Evolutionary conservation across 352 stramenopile species (phyloP).

Genomic region (Pythium plurisporium): DNA sequence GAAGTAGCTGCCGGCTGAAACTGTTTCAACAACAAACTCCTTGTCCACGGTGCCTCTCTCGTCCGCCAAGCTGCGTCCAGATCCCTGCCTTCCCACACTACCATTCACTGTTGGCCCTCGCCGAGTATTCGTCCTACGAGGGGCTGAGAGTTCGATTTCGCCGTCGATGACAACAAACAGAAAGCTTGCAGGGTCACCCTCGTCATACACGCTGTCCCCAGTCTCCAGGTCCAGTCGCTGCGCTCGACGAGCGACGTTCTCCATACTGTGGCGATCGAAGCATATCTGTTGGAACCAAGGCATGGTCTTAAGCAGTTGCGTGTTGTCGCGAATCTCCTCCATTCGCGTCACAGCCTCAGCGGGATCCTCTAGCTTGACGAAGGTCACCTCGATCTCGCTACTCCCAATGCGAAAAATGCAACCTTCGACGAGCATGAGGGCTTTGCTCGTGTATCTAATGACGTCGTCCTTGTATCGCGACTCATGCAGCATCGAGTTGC

Average conservation of each 20-base stretch:
- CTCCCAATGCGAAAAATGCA: conserved; percentile 60
- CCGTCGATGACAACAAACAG: conserved; percentile 62
- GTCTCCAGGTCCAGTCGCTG: conserved; percentile 37
- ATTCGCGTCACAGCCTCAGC: conserved; percentile 11
- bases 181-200: conserved; percentile 53
- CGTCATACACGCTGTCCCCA: conserved; percentile 54
- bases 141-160: conserved; percentile 32
- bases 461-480: conserved; percentile 31
- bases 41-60: background rate
- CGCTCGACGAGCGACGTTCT: conserved; percentile 43
- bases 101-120: background rate
- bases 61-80: background rate
- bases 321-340: conserved; percentile 44
- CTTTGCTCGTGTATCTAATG: conserved; percentile 62
- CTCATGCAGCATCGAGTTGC: conserved; percentile 39
- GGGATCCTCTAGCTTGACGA: conserved; percentile 32
- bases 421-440: conserved; percentile 62
- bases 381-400: conserved; percentile 59
- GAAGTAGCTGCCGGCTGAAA: conserved; percentile 49
- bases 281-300: conserved; percentile 62
- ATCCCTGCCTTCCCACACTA: background rate
- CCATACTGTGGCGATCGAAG: conserved; percentile 36
- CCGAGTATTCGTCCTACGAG: conserved; percentile 3
- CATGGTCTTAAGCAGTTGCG: conserved; percentile 37
- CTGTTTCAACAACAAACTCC: conserved; percentile 27